Evolutionary conservation across 179 eudicot species (phyloP), one percentile per base, ranked within the genome.

Genomic region (Heliamphora pulchella): DNA sequence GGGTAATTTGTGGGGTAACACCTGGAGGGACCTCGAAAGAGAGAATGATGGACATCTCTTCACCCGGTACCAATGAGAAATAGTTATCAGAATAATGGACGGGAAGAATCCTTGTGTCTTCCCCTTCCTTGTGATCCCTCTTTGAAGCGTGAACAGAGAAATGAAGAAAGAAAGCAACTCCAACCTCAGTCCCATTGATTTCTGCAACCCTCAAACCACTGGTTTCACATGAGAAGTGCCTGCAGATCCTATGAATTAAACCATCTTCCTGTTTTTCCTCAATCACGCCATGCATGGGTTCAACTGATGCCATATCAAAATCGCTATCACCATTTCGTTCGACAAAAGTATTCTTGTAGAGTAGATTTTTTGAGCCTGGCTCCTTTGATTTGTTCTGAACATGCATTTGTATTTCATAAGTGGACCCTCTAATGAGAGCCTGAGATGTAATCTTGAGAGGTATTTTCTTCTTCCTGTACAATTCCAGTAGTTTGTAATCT

Each of bases 1-100:
- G 90, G 0, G 72, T 87, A 65, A 96, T 87, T 31, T 86, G 86
- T 20, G 97, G 98, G 63, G 91, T 85, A 17, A 82, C 87, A 43
- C 96, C 99, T 3, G 89, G 79, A 58, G 98, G 96, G 50, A 89
- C 98, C 86, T 96, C 94, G 73, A 96, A 96, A 3, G 87, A 86
- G 44, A 96, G 81, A 50, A 74, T 90, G 63, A 96, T 67, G 8
- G 89, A 61, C 89, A 90, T 89, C 14, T n/a, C 84, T 77, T 94
- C 98, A 74, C 98, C 99, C 1, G 99, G 98, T 54, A 88, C 97
- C 69, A 96, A 71, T 0, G 98, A 94, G 84, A 96, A 91, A 81
- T 96, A 96, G 82, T 96, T 96, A 84, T 96, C 94, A 3, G 99
- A 94, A 85, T 96, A 96, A 89, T 96, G 98, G 75, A 96, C 98